Conservation (phyloP, 1,284 basidiomycete genomes). For the Fistulinella staudtii region DNA sequence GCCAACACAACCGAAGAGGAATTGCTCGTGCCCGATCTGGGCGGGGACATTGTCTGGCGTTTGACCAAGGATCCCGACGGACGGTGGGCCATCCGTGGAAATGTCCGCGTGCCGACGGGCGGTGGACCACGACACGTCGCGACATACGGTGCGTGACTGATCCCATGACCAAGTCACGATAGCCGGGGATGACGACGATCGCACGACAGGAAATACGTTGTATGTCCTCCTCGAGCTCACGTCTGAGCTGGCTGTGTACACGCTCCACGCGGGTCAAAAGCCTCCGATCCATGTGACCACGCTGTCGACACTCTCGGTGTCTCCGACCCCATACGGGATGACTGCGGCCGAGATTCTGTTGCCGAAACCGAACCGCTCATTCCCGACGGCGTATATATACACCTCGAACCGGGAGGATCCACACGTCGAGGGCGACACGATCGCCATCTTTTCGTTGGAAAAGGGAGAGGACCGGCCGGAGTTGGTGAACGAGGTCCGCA, state of each 20-base stretch:
- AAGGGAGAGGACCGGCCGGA: conserved; percentile 37
- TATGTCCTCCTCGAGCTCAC: conserved; percentile 67
- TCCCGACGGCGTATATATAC: conserved; percentile 51
- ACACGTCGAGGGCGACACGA: conserved; percentile 55
- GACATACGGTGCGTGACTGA: conserved; percentile 46
- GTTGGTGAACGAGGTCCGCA: conserved; percentile 46
- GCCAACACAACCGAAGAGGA: conserved; percentile 40
- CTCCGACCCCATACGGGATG: conserved; percentile 40
- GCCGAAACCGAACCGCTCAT: conserved; percentile 41
- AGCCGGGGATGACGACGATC: neutral
- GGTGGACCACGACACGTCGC: conserved; percentile 67
- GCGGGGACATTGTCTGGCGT: conserved; percentile 60
- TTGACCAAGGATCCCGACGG: conserved; percentile 42
- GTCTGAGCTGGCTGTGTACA: conserved; percentile 52
- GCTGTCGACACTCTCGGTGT: conserved; percentile 40
- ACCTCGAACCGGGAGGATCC: conserved; percentile 64
- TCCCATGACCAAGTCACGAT: neutral
- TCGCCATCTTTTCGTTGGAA: conserved; percentile 52
- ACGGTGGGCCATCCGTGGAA: conserved; percentile 43
- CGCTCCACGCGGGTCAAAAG: conserved; percentile 33
- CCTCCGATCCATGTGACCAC: conserved; percentile 32
- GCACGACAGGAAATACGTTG: conserved; percentile 44
- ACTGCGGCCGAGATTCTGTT: conserved; percentile 58
- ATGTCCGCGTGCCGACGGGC: conserved; percentile 47
- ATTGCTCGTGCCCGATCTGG: conserved; percentile 68